These are phyloP conservation scores for Lentinula lateritia DNA, from an alignment of 768 basidiomycete species.

Conservation along the genomic window DNA sequence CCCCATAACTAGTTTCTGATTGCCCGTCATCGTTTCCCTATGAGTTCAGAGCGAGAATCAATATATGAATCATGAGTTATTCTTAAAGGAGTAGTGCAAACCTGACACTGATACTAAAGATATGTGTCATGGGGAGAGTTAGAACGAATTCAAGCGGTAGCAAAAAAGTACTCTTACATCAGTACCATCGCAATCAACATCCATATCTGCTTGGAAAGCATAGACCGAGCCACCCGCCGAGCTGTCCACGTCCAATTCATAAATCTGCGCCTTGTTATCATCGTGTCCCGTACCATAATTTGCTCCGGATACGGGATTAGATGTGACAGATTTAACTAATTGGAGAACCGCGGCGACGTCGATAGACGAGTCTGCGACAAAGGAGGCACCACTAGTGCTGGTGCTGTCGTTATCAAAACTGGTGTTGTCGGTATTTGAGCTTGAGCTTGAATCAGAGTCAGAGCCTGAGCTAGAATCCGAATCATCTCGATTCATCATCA, in stretches of 20 bases:
- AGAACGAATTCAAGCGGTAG: too few relatives aligned
- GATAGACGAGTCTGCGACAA: neutral
- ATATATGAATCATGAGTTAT: too few relatives aligned
- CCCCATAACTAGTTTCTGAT: slow-evolving; percentile 16
- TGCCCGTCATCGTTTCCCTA: slow-evolving; percentile 18
- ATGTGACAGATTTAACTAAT: slow-evolving; percentile 13
- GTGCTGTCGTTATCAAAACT: neutral
- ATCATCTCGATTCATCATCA: neutral
- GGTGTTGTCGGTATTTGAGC: neutral
- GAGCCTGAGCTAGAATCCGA: neutral
- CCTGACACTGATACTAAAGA: slow-evolving; percentile 3
- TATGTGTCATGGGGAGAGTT: neutral
- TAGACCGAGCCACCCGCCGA: slow-evolving; percentile 12
- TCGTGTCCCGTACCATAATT: slow-evolving; percentile 9
- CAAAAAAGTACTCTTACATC: slow-evolving; percentile 9
- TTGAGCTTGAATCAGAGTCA: neutral
- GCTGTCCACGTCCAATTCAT: slow-evolving; percentile 13
- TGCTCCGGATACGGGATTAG: neutral
- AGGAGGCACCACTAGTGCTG: neutral
- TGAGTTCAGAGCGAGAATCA: neutral
- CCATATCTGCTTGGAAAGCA: slow-evolving; percentile 21
- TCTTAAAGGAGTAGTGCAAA: neutral
- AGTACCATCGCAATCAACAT: slow-evolving; percentile 20
- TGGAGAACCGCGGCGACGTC: slow-evolving; percentile 10
- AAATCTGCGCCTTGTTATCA: slow-evolving; percentile 11